Percentiles rank a stretch among this genome's conserved stretches.
Evolutionary conservation across 441 rosid species (phyloP).

Genomic region (Iberis amara): DNA sequence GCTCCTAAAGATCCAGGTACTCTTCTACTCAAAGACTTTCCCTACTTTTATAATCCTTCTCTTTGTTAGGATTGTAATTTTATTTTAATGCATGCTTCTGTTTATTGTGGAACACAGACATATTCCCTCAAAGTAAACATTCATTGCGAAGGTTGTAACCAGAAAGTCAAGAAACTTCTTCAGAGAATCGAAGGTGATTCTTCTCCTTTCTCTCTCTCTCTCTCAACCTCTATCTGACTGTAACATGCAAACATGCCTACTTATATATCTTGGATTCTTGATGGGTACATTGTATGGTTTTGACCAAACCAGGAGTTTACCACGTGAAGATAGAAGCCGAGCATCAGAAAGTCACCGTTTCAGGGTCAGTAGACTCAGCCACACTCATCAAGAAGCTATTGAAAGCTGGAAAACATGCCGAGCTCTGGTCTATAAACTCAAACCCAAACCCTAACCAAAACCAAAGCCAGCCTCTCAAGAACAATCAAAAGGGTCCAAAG

Average conservation of each 20-base stretch:
- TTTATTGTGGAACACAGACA: slow-evolving; percentile 37
- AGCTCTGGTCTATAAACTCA: slow-evolving; percentile 57
- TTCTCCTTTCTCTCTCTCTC: background rate
- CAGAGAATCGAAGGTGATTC: slow-evolving; percentile 75
- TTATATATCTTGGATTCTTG: slow-evolving; percentile 4
- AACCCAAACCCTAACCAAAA: slow-evolving; percentile 14
- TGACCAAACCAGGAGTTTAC: slow-evolving; percentile 53
- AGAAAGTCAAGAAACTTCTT: slow-evolving; percentile 77
- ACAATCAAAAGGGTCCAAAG: slow-evolving; percentile 40
- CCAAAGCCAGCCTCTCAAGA: slow-evolving; percentile 40
- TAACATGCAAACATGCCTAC: slow-evolving; percentile 20
- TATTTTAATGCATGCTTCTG: background rate
- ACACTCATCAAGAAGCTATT: slow-evolving; percentile 65
- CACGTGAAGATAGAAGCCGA: slow-evolving; percentile 64
- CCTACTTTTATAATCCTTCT: background rate
- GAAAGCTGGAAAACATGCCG: slow-evolving; percentile 79
- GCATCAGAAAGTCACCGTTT: slow-evolving; percentile 69
- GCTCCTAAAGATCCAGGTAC: slow-evolving; percentile 81
- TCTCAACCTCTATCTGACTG: background rate
- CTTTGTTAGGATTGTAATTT: background rate
- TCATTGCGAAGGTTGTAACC: slow-evolving; percentile 85
- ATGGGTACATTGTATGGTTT: slow-evolving; percentile 6
- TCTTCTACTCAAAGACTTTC: slow-evolving; percentile 18
- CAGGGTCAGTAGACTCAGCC: slow-evolving; percentile 61
- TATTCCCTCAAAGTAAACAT: slow-evolving; percentile 72